A percentile compares a stretch with the other conserved stretches of the same genome.
Conservation (phyloP, 2,329 filamentous ascomycete species). For the Pseudocercospora eumusae region DNA sequence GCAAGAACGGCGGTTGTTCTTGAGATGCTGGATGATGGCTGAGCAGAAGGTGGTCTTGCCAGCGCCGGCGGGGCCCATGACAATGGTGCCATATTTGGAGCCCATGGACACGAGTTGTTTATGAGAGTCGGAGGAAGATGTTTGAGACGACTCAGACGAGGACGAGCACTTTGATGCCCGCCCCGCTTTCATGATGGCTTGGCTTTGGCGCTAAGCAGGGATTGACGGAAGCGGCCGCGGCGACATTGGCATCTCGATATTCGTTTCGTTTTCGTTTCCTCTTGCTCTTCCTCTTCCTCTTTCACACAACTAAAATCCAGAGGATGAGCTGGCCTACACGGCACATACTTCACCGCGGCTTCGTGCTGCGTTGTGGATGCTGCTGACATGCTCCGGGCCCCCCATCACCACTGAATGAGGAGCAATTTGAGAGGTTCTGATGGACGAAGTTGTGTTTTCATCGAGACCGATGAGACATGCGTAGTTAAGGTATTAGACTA, state of each 20-base stretch:
- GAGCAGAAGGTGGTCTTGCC: conserved; percentile 98
- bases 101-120: conserved; percentile 35
- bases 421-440: conserved; percentile 49
- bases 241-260: too few relatives aligned
- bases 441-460: conserved; percentile 43
- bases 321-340: conserved; percentile 68
- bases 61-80: conserved; percentile 96
- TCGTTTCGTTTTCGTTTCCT: conserved; percentile 53
- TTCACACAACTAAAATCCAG: conserved; percentile 76
- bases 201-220: neutral
- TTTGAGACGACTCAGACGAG: neutral
- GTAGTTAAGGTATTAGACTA: too few relatives aligned
- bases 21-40: conserved; percentile 87
- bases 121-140: neutral
- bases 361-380: conserved; percentile 46
- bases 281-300: too few relatives aligned
- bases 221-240: neutral
- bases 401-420: conserved; percentile 49
- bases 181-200: neutral
- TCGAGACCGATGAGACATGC: too few relatives aligned
- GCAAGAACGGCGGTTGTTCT: conserved; percentile 85
- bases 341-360: conserved; percentile 42
- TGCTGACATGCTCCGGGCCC: conserved; percentile 52
- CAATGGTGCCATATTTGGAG: conserved; percentile 82
- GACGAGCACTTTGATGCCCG: too few relatives aligned